Evolutionary conservation across 202 grass and related monocot species (phyloP).

Genomic region (Panicum virgatum): DNA sequence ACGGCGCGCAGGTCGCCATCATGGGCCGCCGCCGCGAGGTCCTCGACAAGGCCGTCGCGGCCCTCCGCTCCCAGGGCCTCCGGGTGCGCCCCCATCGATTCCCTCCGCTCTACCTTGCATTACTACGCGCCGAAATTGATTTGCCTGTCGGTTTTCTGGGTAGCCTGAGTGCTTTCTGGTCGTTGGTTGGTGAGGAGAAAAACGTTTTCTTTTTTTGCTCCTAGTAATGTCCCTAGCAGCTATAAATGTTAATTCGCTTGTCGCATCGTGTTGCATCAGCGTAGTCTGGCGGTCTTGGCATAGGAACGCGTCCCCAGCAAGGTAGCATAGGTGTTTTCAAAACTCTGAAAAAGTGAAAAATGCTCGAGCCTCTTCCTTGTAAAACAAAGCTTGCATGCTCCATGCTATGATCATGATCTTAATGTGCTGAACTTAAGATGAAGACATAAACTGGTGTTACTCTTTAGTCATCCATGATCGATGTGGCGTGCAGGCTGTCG

Average conservation of each 20-base stretch:
- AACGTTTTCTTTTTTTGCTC: neutral
- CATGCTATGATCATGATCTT: neutral
- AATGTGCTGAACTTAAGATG: neutral
- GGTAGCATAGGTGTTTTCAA: neutral
- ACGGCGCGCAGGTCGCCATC: conserved; percentile 80
- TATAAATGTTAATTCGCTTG: neutral
- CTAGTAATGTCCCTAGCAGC: neutral
- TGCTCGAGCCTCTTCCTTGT: neutral
- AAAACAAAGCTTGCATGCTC: neutral
- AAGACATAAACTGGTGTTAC: neutral
- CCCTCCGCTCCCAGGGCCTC: conserved; percentile 64
- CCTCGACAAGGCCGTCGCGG: conserved; percentile 72
- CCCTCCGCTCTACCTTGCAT: neutral
- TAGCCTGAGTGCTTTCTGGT: neutral
- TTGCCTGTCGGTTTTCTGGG: no score
- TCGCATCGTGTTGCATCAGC: neutral
- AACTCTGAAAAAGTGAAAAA: neutral
- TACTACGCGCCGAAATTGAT: neutral
- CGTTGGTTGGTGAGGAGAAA: neutral
- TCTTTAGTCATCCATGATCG: conserved; percentile 2
- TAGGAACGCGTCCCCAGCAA: neutral
- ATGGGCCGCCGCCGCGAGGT: conserved; percentile 93
- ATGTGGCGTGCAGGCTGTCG: conserved; percentile 62
- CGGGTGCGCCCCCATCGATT: conserved; percentile 37
- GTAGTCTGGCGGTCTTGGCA: neutral